Evolutionary conservation across 306 rosid genomes (phyloP).

Genomic region (Cyamopsis tetragonoloba): DNA sequence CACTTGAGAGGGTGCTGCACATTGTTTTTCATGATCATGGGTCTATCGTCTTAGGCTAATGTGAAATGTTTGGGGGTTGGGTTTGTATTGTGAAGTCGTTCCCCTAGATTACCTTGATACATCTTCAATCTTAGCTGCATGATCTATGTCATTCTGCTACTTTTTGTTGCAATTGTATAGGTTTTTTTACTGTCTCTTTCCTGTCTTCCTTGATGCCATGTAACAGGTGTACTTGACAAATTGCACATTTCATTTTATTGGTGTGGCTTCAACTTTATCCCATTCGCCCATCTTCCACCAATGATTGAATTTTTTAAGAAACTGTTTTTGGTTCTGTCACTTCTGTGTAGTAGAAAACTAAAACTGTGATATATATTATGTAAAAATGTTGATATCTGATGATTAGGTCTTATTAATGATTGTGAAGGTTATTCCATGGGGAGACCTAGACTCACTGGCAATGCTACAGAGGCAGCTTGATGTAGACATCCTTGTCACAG

Average conservation of each 20-base stretch:
- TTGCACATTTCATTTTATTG: background rate
- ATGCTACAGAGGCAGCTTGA: constrained; percentile 99
- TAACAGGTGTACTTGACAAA: background rate
- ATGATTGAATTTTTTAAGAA: background rate
- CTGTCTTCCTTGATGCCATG: background rate
- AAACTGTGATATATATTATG: background rate
- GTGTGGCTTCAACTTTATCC: background rate
- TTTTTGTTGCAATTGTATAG: background rate
- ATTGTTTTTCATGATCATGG: background rate
- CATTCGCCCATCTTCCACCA: background rate
- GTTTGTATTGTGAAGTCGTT: background rate
- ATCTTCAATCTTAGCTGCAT: background rate
- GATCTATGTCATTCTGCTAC: background rate
- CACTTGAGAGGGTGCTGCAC: background rate
- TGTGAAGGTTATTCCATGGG: constrained; percentile 97
- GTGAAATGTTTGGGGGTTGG: background rate
- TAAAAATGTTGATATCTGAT: background rate
- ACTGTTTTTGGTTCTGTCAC: background rate
- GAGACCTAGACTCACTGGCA: constrained; percentile 97
- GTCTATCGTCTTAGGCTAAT: background rate
- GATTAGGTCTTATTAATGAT: constrained; percentile 11
- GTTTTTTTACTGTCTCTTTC: background rate
- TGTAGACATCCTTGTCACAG: constrained; percentile 96
- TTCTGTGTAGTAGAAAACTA: background rate
- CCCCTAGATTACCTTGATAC: background rate